Evolutionary conservation across 352 stramenopile genomes (phyloP).

Genomic region (Pythium biforme): DNA sequence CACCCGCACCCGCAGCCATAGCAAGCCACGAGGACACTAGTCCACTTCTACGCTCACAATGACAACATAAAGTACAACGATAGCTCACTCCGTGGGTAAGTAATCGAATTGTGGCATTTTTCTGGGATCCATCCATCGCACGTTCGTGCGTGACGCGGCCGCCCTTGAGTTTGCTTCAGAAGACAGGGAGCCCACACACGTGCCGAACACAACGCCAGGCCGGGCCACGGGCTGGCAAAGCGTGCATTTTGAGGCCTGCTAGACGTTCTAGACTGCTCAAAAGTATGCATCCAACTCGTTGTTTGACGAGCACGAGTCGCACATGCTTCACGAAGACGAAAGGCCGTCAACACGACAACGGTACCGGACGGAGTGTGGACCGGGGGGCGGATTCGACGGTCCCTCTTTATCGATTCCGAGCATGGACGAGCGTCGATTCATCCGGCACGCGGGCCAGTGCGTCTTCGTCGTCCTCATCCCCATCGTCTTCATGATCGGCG

Average conservation of each 20-base stretch:
- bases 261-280: not conserved
- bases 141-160: not conserved
- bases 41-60: not conserved
- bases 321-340: no score
- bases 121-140: not conserved
- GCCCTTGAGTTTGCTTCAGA: no score
- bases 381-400: no score
- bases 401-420: conserved; percentile 8
- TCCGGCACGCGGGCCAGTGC: conserved; percentile 24
- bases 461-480: conserved; percentile 21
- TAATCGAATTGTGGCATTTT: not conserved
- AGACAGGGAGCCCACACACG: no score
- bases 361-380: no score
- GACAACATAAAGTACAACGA: not conserved
- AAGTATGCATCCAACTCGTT: not conserved
- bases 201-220: no score
- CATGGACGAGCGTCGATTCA: conserved; percentile 3
- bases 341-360: no score
- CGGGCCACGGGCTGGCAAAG: no score
- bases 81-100: not conserved
- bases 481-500: conserved; percentile 29
- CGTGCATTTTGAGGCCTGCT: no score
- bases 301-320: not conserved
- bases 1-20: not conserved
- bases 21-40: not conserved